Percentiles rank a stretch among this genome's conserved stretches.
Evolutionary conservation across 2,329 filamentous ascomycete species (phyloP).

Genomic region (Aureobasidium sp.): DNA sequence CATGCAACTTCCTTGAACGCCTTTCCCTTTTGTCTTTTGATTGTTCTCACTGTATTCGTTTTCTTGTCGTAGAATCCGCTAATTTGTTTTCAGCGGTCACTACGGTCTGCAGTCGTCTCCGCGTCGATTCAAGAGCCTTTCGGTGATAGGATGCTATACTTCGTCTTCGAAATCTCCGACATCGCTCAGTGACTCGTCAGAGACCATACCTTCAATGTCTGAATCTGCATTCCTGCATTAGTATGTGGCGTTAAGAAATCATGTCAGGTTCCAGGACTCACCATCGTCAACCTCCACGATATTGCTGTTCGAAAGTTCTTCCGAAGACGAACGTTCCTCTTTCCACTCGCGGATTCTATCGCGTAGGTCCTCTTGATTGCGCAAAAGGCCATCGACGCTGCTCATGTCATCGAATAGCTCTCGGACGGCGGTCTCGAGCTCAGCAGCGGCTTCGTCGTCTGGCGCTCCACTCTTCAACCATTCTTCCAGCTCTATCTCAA

Average conservation of each 20-base stretch:
- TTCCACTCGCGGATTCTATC: background rate
- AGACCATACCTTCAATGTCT: background rate
- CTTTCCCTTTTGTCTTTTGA: background rate
- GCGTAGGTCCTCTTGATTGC: background rate
- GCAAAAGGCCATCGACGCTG: background rate
- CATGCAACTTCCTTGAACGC: background rate
- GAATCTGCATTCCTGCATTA: background rate
- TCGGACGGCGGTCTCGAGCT: background rate
- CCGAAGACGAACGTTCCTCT: background rate
- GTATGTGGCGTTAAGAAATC: background rate
- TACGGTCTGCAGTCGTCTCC: background rate
- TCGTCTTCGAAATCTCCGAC: background rate
- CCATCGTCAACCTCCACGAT: background rate
- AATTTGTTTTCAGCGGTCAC: background rate
- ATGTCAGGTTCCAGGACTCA: background rate
- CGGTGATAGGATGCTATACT: background rate
- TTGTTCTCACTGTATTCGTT: background rate
- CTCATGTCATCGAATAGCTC: background rate
- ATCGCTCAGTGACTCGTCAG: background rate
- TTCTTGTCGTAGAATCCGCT: too few relatives aligned
- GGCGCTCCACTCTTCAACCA: background rate
- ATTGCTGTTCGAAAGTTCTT: background rate
- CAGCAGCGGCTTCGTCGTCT: background rate
- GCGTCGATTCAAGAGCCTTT: background rate
- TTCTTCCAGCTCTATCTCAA: constrained; percentile 2